Conservation (phyloP, 2,329 filamentous ascomycete species). For the Leptosphaerulina australis region DNA sequence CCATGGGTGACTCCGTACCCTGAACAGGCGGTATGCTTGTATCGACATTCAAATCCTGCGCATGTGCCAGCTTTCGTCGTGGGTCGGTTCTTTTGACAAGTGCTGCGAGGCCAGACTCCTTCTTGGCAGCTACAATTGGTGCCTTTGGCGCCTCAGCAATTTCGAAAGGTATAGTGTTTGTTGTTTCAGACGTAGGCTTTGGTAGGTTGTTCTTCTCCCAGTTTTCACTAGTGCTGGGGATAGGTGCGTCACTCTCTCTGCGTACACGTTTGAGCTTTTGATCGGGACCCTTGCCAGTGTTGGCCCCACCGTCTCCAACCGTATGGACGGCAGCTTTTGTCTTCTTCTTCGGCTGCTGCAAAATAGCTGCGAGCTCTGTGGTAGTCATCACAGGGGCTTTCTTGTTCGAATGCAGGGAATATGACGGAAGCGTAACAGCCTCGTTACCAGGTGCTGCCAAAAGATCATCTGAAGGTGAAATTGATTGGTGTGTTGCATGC, state of each 20-base stretch:
- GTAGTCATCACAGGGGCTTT: slow-evolving; percentile 36
- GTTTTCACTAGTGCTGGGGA: slow-evolving; percentile 35
- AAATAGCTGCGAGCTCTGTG: slow-evolving; percentile 34
- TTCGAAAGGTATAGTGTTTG: not conserved
- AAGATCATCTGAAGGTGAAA: not conserved
- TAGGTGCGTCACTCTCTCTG: slow-evolving; percentile 43
- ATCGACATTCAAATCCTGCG: slow-evolving; percentile 36
- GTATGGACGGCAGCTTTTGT: slow-evolving; percentile 22
- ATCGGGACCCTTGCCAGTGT: not conserved
- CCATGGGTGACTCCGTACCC: slow-evolving; percentile 25
- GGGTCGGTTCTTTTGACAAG: slow-evolving; percentile 43
- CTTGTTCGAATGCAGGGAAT: slow-evolving; percentile 27
- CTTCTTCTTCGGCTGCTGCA: slow-evolving; percentile 27
- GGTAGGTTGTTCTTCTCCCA: slow-evolving; percentile 41
- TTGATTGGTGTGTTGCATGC: slow-evolving; percentile 6
- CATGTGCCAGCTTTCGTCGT: slow-evolving; percentile 36
- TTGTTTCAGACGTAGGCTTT: slow-evolving; percentile 6
- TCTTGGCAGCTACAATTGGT: slow-evolving; percentile 4
- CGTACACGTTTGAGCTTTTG: slow-evolving; percentile 37
- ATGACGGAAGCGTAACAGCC: slow-evolving; percentile 25
- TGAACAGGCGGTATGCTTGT: slow-evolving; percentile 21
- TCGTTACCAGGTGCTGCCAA: slow-evolving; percentile 15
- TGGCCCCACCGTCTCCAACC: slow-evolving; percentile 27
- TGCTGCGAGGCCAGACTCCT: slow-evolving; percentile 30
- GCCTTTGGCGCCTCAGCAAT: not conserved